phyloP scores from a whole-genome alignment of 305 asterid genomes.

The Solanum hybrid region DNA sequence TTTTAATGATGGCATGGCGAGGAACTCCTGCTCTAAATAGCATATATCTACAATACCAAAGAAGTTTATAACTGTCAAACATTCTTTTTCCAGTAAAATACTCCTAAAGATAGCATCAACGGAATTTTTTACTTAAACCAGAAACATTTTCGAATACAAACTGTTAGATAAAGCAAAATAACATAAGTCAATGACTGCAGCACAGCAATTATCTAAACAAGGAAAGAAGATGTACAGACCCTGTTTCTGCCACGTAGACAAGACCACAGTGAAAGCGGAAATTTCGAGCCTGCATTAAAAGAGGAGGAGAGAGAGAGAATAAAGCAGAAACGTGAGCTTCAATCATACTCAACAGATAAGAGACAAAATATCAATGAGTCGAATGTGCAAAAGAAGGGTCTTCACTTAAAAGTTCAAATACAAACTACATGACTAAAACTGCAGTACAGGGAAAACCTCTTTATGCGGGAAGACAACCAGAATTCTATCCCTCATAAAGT shows the following conservation, averaged over 20 bases:
- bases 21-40: conserved; percentile 95
- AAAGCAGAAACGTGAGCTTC: not conserved
- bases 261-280: conserved; percentile 93
- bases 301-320: conserved; percentile 3
- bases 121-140: not conserved
- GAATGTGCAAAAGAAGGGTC: not conserved
- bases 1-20: conserved; percentile 90
- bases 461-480: not conserved
- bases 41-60: conserved; percentile 60
- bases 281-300: conserved; percentile 83
- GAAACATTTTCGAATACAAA: not conserved
- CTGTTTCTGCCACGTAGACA: conserved; percentile 95
- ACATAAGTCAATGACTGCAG: not conserved
- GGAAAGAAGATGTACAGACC: conserved; percentile 38
- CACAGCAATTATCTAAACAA: not conserved
- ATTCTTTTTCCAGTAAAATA: not conserved
- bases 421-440: not conserved
- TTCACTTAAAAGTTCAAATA: not conserved
- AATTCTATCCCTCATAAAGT: not conserved
- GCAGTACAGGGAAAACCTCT: not conserved
- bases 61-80: not conserved
- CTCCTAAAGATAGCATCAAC: not conserved
- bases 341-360: not conserved
- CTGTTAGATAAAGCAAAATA: not conserved
- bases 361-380: not conserved